Evolutionary conservation across 2,329 filamentous ascomycete genomes (phyloP), one percentile per base, ranked within the genome.

Genomic region (Emericellopsis cladophorae): DNA sequence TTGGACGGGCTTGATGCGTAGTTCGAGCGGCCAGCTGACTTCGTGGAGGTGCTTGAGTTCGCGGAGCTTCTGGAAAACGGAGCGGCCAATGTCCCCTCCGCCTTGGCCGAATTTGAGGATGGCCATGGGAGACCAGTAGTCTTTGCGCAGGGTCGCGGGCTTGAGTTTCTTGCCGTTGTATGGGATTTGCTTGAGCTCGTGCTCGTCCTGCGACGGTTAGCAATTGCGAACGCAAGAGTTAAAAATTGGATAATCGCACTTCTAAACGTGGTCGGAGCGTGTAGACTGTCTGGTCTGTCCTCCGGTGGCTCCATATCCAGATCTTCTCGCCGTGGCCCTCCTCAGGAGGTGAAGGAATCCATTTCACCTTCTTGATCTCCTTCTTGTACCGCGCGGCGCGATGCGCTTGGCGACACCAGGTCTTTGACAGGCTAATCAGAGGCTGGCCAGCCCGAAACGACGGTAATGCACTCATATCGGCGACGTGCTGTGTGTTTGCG

Each of bases 151-250:
- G 51, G 74, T 75, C 41, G 70, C 56, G 2, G 77, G 77, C 48
- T 74, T 72, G 37, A 74, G 68, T 59, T 84, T 81, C 56, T 82
- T 83, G 59, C 78, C 79, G 47, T 77, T 76, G 63, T 72, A 83
- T 37, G 75, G 71, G 45, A 83, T 57, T 53, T 79, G 75, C 50
- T 69, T 66, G 47, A 78, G 58, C 37, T 65, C 62, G 44, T 66
- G 64, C 48, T 64, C 50, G 18, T 54, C 58, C 62, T 66, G 21
- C 18, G 22, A 22, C 10, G 14, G 26, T 23, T n/a, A 8, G n/a
- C 26, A n/a, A 16, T 36, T 35, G n/a, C 18, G 23, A n/a, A 21
- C 14, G 24, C 29, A 41, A 36, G 32, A 37, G 14, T 32, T 5
- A 21, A 11, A 10, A 42, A 35, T 9, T 10, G 15, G 31, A 31